phyloP scores from a whole-genome alignment of 1,284 basidiomycete genomes.

The Boletus semigastroideus region DNA sequence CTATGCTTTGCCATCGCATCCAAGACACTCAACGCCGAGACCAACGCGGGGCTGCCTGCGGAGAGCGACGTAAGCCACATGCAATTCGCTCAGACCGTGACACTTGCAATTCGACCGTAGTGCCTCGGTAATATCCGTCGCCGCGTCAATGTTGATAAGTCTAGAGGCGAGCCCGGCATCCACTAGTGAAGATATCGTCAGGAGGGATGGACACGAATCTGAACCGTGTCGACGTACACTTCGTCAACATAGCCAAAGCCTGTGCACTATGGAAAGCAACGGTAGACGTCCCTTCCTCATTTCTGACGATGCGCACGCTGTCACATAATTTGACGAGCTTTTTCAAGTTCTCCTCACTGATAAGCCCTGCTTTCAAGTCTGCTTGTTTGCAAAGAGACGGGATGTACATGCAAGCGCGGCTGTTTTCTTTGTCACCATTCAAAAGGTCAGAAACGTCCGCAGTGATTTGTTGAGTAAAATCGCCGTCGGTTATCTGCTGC shows the following conservation, averaged over 20 bases:
- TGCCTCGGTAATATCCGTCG: constrained; percentile 21
- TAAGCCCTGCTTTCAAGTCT: constrained; percentile 14
- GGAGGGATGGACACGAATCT: not conserved
- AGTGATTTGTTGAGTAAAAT: constrained; percentile 10
- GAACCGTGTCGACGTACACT: constrained; percentile 10
- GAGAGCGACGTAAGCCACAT: constrained; percentile 1
- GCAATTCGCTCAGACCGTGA: not conserved
- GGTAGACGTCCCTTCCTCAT: constrained; percentile 20
- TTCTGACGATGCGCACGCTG: constrained; percentile 2
- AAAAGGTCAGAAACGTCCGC: constrained; percentile 20
- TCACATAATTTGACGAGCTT: constrained; percentile 21
- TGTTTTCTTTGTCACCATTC: not conserved
- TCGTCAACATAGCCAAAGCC: constrained; percentile 26
- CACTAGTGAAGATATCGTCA: constrained; percentile 14
- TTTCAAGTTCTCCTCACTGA: constrained; percentile 23
- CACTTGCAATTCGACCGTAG: constrained; percentile 21
- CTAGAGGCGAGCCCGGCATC: constrained; percentile 7
- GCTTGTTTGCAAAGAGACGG: constrained; percentile 30
- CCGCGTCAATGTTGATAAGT: constrained; percentile 17
- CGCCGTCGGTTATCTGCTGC: constrained; percentile 4
- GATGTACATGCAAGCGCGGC: constrained; percentile 29
- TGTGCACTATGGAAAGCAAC: constrained; percentile 31
- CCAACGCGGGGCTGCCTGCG: constrained; percentile 20
- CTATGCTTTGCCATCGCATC: constrained; percentile 20
- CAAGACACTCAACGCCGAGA: constrained; percentile 23